A percentile compares a stretch with the other conserved stretches of the same genome.
phyloP scores from a whole-genome alignment of 2,329 filamentous ascomycete genomes.

The Aspergillus sp. region DNA sequence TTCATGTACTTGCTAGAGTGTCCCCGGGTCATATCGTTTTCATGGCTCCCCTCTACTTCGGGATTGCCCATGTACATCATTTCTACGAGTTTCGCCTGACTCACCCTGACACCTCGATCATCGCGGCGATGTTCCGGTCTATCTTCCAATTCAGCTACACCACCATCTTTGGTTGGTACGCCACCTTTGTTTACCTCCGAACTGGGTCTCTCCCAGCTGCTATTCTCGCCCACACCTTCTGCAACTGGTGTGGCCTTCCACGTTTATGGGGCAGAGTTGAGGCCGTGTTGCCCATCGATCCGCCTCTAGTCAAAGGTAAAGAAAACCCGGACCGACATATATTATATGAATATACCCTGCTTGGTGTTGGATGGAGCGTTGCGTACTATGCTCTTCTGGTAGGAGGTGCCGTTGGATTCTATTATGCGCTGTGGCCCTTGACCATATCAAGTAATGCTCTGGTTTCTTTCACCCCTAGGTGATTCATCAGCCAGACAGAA shows the following conservation, averaged over 20 bases:
- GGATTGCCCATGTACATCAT: constrained; percentile 90
- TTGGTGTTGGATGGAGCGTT: constrained; percentile 64
- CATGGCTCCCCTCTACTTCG: constrained; percentile 83
- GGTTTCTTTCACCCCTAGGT: constrained; percentile 27
- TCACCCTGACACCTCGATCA: constrained; percentile 66
- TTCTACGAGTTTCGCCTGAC: constrained; percentile 90
- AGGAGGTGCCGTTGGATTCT: constrained; percentile 70
- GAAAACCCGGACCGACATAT: constrained; percentile 32
- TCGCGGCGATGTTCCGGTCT: constrained; percentile 67
- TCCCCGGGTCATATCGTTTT: constrained; percentile 65
- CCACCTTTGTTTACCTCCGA: constrained; percentile 82
- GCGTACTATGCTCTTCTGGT: constrained; percentile 78
- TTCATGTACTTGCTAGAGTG: constrained; percentile 71
- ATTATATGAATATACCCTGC: constrained; percentile 23
- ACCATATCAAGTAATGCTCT: constrained; percentile 56
- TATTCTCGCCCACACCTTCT: constrained; percentile 79
- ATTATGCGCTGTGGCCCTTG: constrained; percentile 66
- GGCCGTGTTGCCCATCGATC: constrained; percentile 43
- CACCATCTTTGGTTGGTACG: constrained; percentile 89
- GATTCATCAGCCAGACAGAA: background rate
- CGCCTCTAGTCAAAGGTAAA: constrained; percentile 39
- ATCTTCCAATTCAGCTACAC: constrained; percentile 87
- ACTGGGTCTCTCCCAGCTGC: constrained; percentile 78
- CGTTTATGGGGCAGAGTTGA: constrained; percentile 78
- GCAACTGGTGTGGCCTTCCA: constrained; percentile 88